Evolutionary conservation across 495 filamentous ascomycete species (phyloP).

Genomic region (Penicillium antarcticum): DNA sequence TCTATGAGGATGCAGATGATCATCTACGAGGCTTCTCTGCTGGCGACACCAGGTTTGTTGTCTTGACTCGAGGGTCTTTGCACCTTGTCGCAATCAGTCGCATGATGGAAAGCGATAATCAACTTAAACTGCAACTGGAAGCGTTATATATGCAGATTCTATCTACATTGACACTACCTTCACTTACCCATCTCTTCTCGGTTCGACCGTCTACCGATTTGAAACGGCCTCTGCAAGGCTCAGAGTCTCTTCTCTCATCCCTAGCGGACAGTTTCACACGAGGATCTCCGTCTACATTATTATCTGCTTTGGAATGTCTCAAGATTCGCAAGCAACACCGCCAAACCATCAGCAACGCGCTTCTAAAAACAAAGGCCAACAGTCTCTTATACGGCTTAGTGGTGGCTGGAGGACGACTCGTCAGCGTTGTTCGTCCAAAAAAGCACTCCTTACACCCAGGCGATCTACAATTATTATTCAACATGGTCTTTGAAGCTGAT

Average conservation of each 20-base stretch:
- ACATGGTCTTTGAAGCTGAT: slow-evolving; percentile 97
- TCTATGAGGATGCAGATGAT: slow-evolving; percentile 79
- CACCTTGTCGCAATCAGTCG: slow-evolving; percentile 92
- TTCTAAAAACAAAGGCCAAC: slow-evolving; percentile 70
- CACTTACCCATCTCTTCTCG: slow-evolving; percentile 83
- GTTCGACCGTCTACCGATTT: slow-evolving; percentile 89
- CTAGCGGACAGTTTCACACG: slow-evolving; percentile 91
- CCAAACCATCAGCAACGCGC: slow-evolving; percentile 76
- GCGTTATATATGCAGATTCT: slow-evolving; percentile 97
- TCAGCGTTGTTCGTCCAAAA: slow-evolving; percentile 89
- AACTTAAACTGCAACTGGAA: slow-evolving; percentile 84
- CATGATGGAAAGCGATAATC: slow-evolving; percentile 83
- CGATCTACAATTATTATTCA: slow-evolving; percentile 94
- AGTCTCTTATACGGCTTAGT: slow-evolving; percentile 89
- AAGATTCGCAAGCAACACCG: slow-evolving; percentile 84
- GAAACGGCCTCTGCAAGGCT: slow-evolving; percentile 87
- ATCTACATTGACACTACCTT: slow-evolving; percentile 88
- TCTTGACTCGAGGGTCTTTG: slow-evolving; percentile 77
- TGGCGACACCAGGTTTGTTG: slow-evolving; percentile 77
- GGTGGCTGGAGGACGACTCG: slow-evolving; percentile 88
- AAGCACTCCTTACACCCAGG: slow-evolving; percentile 95
- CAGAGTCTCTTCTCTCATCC: slow-evolving; percentile 85
- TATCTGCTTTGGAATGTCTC: slow-evolving; percentile 89
- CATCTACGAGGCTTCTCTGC: slow-evolving; percentile 78
- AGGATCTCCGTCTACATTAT: slow-evolving; percentile 82